Percentiles rank a stretch among this genome's conserved stretches.
Conservation (phyloP, 2,329 filamentous ascomycete genomes). For the Apiospora aurea region DNA sequence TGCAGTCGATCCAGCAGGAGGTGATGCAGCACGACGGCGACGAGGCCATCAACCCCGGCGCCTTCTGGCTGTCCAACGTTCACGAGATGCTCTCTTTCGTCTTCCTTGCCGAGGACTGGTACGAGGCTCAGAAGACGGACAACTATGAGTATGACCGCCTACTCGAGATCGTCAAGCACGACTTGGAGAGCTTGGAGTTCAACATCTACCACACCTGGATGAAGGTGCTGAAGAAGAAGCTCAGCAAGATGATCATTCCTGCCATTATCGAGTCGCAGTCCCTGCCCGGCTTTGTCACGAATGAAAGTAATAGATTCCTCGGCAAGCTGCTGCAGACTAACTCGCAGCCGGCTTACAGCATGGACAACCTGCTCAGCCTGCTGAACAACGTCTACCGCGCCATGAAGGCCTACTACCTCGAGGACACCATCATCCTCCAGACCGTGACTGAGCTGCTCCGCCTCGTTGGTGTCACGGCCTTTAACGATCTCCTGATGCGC, state of each 20-base stretch:
- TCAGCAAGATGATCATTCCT: slow-evolving; percentile 99
- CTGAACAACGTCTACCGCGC: slow-evolving; percentile 98
- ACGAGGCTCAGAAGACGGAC: slow-evolving; percentile 98
- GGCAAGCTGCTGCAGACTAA: slow-evolving; percentile 94
- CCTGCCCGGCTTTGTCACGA: slow-evolving; percentile 96
- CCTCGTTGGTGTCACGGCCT: slow-evolving; percentile 94
- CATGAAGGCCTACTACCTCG: slow-evolving; percentile 98
- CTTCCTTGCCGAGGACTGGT: slow-evolving; percentile 99
- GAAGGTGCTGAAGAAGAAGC: slow-evolving; percentile 99
- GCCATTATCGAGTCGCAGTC: slow-evolving; percentile 99
- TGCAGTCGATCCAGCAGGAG: slow-evolving; percentile 99
- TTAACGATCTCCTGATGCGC: slow-evolving; percentile 97
- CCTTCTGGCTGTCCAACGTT: slow-evolving; percentile 99
- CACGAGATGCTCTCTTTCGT: slow-evolving; percentile 99
- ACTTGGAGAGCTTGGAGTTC: slow-evolving; percentile 97
- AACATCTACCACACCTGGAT: slow-evolving; percentile 99
- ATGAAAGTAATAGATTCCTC: slow-evolving; percentile 97
- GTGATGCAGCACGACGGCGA: slow-evolving; percentile 99
- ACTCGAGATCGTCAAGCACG: slow-evolving; percentile 98
- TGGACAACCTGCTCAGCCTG: slow-evolving; percentile 96
- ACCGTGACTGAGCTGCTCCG: slow-evolving; percentile 92
- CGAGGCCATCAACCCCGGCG: slow-evolving; percentile 94
- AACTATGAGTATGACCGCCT: slow-evolving; percentile 99
- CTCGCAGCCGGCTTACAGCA: slow-evolving; percentile 94
- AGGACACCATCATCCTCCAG: slow-evolving; percentile 95